phyloP scores from a whole-genome alignment of 352 stramenopile species.

The Phytophthora quininea region DNA sequence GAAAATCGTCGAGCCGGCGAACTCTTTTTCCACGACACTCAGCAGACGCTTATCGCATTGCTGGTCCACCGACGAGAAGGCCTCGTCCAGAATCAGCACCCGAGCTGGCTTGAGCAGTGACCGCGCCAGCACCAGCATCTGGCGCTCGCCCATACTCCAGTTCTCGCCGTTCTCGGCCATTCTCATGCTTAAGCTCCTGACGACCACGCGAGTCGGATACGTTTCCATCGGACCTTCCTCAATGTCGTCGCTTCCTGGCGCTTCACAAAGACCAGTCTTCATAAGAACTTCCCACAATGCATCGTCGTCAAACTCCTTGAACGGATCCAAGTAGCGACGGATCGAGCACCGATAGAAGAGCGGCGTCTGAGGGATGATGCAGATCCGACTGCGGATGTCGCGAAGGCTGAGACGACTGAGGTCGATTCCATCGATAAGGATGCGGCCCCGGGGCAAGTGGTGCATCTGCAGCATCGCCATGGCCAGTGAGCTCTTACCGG shows the following conservation, averaged over 20 bases:
- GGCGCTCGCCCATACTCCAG: conserved; percentile 94
- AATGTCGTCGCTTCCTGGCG: conserved; percentile 60
- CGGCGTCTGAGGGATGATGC: conserved; percentile 89
- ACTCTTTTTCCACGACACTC: conserved; percentile 75
- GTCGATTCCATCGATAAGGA: conserved; percentile 92
- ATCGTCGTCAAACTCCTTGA: conserved; percentile 74
- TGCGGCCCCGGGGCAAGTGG: conserved; percentile 49
- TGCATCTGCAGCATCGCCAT: conserved; percentile 66
- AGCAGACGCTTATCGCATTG: conserved; percentile 63
- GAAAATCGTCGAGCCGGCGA: conserved; percentile 90
- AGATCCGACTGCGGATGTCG: conserved; percentile 52
- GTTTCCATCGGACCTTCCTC: conserved; percentile 46
- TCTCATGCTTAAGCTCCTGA: conserved; percentile 31
- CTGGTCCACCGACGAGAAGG: conserved; percentile 61
- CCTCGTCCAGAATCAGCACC: conserved; percentile 90
- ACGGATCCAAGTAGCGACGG: conserved; percentile 93
- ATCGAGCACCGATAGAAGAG: conserved; percentile 92
- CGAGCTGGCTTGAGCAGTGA: conserved; percentile 90
- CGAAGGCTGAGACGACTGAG: conserved; percentile 51
- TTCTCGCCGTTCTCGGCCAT: conserved; percentile 93
- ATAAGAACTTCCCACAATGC: conserved; percentile 54
- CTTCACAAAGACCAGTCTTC: conserved; percentile 57
- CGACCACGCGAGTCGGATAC: conserved; percentile 14
- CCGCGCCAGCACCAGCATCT: conserved; percentile 94
- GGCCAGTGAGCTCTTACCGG: conserved; percentile 62